Evolutionary conservation across 176 grass and related monocot species (phyloP), one percentile per base, ranked within the genome.

Genomic region (Eragrostis curvula): DNA sequence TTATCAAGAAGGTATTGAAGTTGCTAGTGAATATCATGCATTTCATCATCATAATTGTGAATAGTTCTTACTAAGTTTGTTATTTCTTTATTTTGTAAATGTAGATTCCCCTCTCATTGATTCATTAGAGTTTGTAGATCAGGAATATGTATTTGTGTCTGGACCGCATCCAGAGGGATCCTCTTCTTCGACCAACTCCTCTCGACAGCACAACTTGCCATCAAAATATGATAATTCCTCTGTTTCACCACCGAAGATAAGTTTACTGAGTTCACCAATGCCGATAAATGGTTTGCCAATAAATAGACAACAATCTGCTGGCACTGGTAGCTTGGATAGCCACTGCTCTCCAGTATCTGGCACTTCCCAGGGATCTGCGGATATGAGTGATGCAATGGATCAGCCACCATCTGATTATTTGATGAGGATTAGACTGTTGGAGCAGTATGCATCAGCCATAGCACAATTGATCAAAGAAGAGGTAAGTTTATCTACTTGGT

Each of bases 61-160:
- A 84, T 68, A 57, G 24, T 70, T 79, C 39, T 56, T 81, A 81
- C 81, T 85, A 59, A 85, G 83, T 75, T 82, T 82, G 67, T 85
- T 83, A 75, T 81, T 71, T 86, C 28, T 74, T 85, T 74, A 73
- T 74, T 89, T 80, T 89, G 61, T 79, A 91, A 74, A 60, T 87
- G 85, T 90, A 94, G 92, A 90, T 94, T 87, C 84, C 75, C 73
- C 77, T 84, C 78, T 85, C 74, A 79, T 85, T 71, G 96, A 99
- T 93, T 99, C 93, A 57, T 89, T 95, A 81, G 96, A 96, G 87
- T 91, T 99, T 88, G 92, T 95, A 86, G 92, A 99, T 85, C 92
- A 94, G 85, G 96, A 95, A 60, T 99, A 99, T 82, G 91, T 99
- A 48, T 86, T 99, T 67, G 96, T 99, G 21, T n/a, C n/a, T n/a